phyloP scores from a whole-genome alignment of 345 rosid genomes.

The Hibiscus mutabilis region DNA sequence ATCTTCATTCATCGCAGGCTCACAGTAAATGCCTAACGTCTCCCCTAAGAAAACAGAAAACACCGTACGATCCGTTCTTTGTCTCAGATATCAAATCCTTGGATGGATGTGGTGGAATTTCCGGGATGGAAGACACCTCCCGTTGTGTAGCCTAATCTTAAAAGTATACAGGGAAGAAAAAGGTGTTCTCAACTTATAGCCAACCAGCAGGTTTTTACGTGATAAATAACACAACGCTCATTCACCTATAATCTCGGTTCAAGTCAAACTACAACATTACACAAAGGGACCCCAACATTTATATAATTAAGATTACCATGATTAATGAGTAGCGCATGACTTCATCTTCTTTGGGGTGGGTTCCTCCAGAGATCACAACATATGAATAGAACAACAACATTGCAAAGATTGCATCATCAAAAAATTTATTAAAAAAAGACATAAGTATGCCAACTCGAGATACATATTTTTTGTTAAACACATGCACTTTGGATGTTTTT shows the following conservation, averaged over 20 bases:
- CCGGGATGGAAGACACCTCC: not conserved
- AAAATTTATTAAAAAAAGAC: not conserved
- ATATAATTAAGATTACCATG: conserved; percentile 15
- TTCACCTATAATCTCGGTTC: not conserved
- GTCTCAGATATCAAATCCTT: not conserved
- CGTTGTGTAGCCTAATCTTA: not conserved
- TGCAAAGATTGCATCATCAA: conserved; percentile 45
- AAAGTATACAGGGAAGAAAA: not conserved
- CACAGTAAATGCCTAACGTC: not conserved
- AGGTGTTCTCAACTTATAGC: not conserved
- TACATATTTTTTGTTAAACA: not conserved
- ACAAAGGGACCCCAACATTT: not conserved
- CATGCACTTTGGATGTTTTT: not conserved
- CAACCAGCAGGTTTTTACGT: conserved; percentile 1
- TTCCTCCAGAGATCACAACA: conserved; percentile 89
- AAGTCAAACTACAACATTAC: not conserved
- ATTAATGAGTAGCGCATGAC: conserved; percentile 27
- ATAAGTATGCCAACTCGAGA: not conserved
- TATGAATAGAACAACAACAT: conserved; percentile 76
- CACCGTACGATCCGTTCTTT: not conserved
- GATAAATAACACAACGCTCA: not conserved
- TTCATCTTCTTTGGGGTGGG: conserved; percentile 87
- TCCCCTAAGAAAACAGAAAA: not conserved
- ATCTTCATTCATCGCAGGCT: not conserved
- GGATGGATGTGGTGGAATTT: not conserved